Evolutionary conservation across 805 yeast genomes (phyloP).

Genomic region (Kuraishia piskuri): DNA sequence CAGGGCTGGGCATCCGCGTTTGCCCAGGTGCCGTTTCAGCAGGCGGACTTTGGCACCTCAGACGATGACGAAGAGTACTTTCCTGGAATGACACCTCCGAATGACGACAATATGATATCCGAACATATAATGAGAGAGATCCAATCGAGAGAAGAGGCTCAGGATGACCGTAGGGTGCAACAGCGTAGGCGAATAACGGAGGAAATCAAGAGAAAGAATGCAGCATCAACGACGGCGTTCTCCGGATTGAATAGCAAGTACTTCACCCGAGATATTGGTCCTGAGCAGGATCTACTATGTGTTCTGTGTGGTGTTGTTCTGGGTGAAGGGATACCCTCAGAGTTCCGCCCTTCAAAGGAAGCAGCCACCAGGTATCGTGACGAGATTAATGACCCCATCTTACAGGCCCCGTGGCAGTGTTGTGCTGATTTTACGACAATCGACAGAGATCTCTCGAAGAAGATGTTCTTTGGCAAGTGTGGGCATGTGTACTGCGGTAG

Average conservation of each 20-base stretch:
- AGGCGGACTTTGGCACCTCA: background rate
- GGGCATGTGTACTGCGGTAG: constrained; percentile 87
- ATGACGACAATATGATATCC: constrained; percentile 15
- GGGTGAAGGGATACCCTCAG: constrained; percentile 66
- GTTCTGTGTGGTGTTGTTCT: constrained; percentile 61
- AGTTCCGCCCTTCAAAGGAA: constrained; percentile 23
- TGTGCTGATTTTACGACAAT: constrained; percentile 35
- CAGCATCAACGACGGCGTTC: constrained; percentile 10
- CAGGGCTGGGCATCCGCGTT: background rate
- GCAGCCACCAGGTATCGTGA: constrained; percentile 12
- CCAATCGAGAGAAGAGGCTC: constrained; percentile 17
- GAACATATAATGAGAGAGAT: constrained; percentile 19
- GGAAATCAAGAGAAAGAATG: constrained; percentile 10
- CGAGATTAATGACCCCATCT: constrained; percentile 19
- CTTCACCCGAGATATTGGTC: constrained; percentile 20
- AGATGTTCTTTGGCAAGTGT: constrained; percentile 60
- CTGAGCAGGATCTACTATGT: constrained; percentile 39
- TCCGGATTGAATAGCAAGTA: constrained; percentile 5
- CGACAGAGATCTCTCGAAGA: constrained; percentile 54
- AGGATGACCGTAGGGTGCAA: constrained; percentile 17
- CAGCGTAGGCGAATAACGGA: constrained; percentile 12
- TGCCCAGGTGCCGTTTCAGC: background rate
- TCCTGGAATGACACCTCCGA: background rate
- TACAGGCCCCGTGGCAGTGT: constrained; percentile 65
- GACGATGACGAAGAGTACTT: background rate